Percentiles rank a stretch among this genome's conserved stretches.
These are phyloP conservation scores for Trichoderma simmonsii DNA, from an alignment of 2,329 filamentous ascomycete species.

Conservation along the genomic window DNA sequence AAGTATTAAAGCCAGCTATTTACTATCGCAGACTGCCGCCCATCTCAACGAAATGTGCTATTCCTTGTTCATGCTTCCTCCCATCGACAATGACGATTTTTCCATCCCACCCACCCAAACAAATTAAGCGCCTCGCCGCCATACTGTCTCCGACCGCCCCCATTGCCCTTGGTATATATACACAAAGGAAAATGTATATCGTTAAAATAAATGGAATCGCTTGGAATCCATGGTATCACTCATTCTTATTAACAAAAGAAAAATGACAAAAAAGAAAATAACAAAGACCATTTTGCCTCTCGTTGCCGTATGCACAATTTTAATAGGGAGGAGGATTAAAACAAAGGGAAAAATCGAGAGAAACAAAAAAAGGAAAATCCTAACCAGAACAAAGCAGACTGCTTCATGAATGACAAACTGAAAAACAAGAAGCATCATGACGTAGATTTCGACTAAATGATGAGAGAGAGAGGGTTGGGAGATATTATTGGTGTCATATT, in stretches of 20 bases:
- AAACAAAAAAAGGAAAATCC: background rate
- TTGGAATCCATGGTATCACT: constrained; percentile 12
- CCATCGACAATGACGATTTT: background rate
- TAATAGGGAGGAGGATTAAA: background rate
- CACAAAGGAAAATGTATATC: constrained; percentile 10
- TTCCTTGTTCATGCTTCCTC: background rate
- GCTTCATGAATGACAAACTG: background rate
- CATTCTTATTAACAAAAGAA: constrained; percentile 8
- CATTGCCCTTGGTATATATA: constrained; percentile 7
- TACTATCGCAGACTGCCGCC: background rate
- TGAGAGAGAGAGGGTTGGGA: background rate
- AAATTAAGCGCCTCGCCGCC: constrained; percentile 4
- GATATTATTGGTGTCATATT: constrained; percentile 22
- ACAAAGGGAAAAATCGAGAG: background rate
- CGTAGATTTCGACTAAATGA: background rate
- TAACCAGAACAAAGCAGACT: background rate
- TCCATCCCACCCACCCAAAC: background rate
- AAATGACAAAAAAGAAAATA: background rate
- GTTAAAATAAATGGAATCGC: background rate
- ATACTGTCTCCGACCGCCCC: background rate
- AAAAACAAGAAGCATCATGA: background rate
- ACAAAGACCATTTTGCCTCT: background rate
- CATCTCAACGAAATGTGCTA: background rate
- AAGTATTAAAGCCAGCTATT: background rate
- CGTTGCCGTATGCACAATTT: background rate